Conservation (phyloP, 768 basidiomycete species). For the Tylopilus rubrobrunneus region DNA sequence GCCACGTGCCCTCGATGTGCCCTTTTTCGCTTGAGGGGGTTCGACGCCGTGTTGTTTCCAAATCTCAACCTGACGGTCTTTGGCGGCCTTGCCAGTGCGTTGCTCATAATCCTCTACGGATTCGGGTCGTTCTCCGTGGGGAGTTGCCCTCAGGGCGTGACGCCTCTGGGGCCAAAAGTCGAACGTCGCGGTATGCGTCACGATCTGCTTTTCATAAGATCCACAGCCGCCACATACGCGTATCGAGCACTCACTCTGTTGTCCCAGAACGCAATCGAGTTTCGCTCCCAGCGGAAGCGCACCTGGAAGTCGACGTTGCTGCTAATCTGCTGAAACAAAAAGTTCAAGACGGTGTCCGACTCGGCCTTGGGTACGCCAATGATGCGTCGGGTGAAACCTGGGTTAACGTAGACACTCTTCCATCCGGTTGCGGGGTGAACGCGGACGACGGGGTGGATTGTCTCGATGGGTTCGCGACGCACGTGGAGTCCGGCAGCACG, state of each 20-base stretch:
- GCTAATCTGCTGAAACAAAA: constrained; percentile 69
- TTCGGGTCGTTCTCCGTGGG: constrained; percentile 74
- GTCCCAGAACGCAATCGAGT: constrained; percentile 85
- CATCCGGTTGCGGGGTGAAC: constrained; percentile 83
- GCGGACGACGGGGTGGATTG: constrained; percentile 75
- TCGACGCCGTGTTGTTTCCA: constrained; percentile 65
- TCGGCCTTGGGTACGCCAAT: constrained; percentile 78
- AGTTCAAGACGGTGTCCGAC: constrained; percentile 66
- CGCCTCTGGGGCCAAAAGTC: constrained; percentile 78
- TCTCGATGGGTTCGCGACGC: constrained; percentile 64
- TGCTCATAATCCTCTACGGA: constrained; percentile 70
- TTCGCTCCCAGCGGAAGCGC: constrained; percentile 72
- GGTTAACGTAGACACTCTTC: constrained; percentile 82
- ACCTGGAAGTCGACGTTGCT: constrained; percentile 73
- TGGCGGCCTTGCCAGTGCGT: constrained; percentile 61
- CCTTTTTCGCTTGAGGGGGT: constrained; percentile 30
- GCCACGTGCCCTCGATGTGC: constrained; percentile 40
- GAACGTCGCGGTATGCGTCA: constrained; percentile 76
- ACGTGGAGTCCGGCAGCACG: constrained; percentile 67
- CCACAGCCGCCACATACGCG: background rate
- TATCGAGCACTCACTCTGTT: constrained; percentile 56
- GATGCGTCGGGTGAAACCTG: constrained; percentile 78
- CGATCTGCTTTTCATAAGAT: constrained; percentile 40
- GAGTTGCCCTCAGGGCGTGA: constrained; percentile 78
- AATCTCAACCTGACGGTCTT: constrained; percentile 69